A percentile compares a stretch with the other conserved stretches of the same genome.
phyloP scores from a whole-genome alignment of 176 grass and related monocot species.

The Raddia distichophylla region DNA sequence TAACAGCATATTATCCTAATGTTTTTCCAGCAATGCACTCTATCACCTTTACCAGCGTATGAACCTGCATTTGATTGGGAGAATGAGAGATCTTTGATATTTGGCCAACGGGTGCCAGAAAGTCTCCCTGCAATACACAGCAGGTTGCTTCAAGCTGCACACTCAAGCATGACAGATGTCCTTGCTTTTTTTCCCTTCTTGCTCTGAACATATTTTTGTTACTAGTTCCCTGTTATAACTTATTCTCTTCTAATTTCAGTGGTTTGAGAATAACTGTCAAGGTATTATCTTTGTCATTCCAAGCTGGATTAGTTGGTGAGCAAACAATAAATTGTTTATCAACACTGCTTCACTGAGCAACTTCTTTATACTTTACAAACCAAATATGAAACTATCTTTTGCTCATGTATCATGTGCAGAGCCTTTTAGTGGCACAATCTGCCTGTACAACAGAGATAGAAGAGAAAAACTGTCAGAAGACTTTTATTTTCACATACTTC shows the following conservation, averaged over 20 bases:
- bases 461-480: conserved; percentile 97
- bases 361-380: conserved; percentile 5
- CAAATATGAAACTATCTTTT: conserved; percentile 34
- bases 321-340: conserved; percentile 32
- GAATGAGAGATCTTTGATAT: conserved; percentile 95
- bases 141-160: conserved; percentile 65
- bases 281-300: conserved; percentile 94
- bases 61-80: conserved; percentile 99
- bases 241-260: conserved; percentile 54
- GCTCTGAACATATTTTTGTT: conserved; percentile 18
- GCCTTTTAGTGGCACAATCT: conserved; percentile 94
- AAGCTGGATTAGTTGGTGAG: conserved; percentile 96
- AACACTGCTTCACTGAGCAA: conserved; percentile 28
- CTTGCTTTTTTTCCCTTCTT: conserved; percentile 24
- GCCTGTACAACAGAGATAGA: conserved; percentile 97
- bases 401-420: conserved; percentile 55
- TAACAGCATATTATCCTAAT: conserved; percentile 31
- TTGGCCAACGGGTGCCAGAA: conserved; percentile 89
- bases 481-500: conserved; percentile 84
- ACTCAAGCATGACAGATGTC: conserved; percentile 18
- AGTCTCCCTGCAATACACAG: conserved; percentile 66
- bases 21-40: conserved; percentile 75
- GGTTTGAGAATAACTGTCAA: conserved; percentile 97
- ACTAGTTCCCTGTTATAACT: conserved; percentile 43
- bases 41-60: conserved; percentile 87